Evolutionary conservation across 192 early-diverging fungal genomes (phyloP), one percentile per base, ranked within the genome.

Genomic region (Phlyctochytrium arcticum): DNA sequence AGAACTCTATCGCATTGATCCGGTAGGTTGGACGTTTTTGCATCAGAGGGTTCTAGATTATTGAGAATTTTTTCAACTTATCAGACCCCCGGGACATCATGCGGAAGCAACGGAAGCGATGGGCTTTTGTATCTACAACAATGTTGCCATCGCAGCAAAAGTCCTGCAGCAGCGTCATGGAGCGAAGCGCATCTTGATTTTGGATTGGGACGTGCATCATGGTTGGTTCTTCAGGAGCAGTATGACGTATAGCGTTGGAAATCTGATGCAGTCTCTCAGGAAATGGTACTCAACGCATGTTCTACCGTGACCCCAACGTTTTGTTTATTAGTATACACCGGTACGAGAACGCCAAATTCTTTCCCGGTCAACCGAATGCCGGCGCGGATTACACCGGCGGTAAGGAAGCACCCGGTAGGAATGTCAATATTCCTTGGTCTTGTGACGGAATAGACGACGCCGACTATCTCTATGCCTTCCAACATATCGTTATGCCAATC

Each of bases 121-220:
- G 82, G 94, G 94, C 6, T 98, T 95, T 51, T 96, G 95, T 60
- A 49, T 94, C 9, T 80, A 85, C 42, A 96, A 95, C 70, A 96
- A 96, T 71, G 87, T 96, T 3, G 90, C 92, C 0, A 83, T 97
- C 29, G 91, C 95, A 3, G 77, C 89, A 0, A 75, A 79, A 24
- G 81, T 85, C 32, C 59, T 91, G 5, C 81, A 85, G 50, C 46
- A 46, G 24, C 31, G 75, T 7, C 63, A 76, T n/a, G 67, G 75
- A 21, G 73, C 77, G 10, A 57, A 78, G 33, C 76, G 79, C 48
- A 78, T 96, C 7, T 67, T 98, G 69, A 88, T 98, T 24, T 64
- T 98, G 12, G 95, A 98, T 62, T 98, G 95, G 94, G 94, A 97
- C 65, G 77, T 95, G 19, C 94, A 97, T 70, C 93, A 96, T 63